Conservation (phyloP, 192 early-diverging fungal genomes). For the Phycomyces nitens region DNA sequence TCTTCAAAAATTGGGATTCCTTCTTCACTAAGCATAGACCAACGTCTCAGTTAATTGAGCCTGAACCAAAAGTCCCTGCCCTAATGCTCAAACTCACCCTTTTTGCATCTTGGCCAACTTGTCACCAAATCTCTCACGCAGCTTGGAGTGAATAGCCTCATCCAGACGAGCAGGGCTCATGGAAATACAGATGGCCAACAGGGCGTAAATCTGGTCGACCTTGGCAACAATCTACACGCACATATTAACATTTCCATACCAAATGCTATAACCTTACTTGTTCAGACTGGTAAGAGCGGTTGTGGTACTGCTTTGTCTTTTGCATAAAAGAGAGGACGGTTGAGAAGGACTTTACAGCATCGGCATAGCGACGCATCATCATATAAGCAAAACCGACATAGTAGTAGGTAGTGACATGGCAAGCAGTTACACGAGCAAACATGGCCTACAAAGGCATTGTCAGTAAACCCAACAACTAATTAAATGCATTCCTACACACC, state of each 20-base stretch:
- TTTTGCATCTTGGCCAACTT: conserved; percentile 85
- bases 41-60: too few species aligned
- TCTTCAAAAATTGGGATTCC: conserved; percentile 84
- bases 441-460: conserved; percentile 48
- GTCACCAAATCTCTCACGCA: conserved; percentile 93
- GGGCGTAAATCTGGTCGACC: conserved; percentile 93
- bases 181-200: conserved; percentile 87
- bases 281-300: conserved; percentile 87
- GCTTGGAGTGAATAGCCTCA: conserved; percentile 82
- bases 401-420: conserved; percentile 96
- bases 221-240: conserved; percentile 78
- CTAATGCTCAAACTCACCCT: conserved; percentile 38
- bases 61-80: too few species aligned
- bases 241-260: too few species aligned
- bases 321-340: conserved; percentile 90
- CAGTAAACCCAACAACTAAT: too few species aligned
- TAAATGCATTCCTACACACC: too few species aligned
- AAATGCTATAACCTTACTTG: conserved; percentile 57
- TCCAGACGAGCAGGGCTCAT: conserved; percentile 92
- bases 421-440: conserved; percentile 91
- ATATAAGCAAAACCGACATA: conserved; percentile 96
- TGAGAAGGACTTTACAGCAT: conserved; percentile 89
- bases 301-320: conserved; percentile 92
- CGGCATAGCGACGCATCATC: conserved; percentile 97
- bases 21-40: conserved; percentile 76